Evolutionary conservation across 306 rosid genomes (phyloP), one percentile per base, ranked within the genome.

Genomic region (Leucaena leucocephala): DNA sequence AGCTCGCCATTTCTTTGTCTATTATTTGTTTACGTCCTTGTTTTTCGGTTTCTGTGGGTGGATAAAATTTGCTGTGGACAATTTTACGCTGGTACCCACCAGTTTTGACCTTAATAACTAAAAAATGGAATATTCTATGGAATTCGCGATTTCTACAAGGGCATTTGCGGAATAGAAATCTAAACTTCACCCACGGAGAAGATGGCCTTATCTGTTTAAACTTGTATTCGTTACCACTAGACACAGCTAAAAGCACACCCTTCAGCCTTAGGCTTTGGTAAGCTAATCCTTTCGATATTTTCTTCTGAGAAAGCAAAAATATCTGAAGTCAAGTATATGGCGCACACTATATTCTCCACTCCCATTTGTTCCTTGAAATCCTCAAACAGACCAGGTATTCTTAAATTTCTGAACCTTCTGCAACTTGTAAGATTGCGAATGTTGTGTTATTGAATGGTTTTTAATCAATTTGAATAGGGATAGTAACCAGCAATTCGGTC

Each of bases 321-420:
- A n/a, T 36, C 13, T 12, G 19, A 2, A 46, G 7, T 15, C 21
- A 42, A 61, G 74, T 68, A 40, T 85, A 96, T 96, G 99, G 92
- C 98, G 40, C 78, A 80, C 59, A 82, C 92, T 82, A 45, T 85
- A 1, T 76, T 80, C 74, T 81, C 85, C 50, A 40, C 92, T 54
- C 89, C 94, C 34, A 48, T 88, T 66, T 88, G 90, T 83, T 86
- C 96, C 84, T 79, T 90, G 71, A 84, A 83, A 75, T 75, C 89
- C 82, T 84, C 97, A n/a, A 84, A 83, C 86, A 90, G 67, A 73
- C 89, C 92, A 80, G 95, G 99, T 96, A 81, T 64, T 17, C 17
- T 70, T 62, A 44, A 59, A 67, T 16, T 39, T 42, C 69, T 71
- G 27, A 21, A 58, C 19, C 66, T 58, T 71, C 64, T 76, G 70